These are phyloP conservation scores for Pseudopithomyces chartarum DNA, from an alignment of 2,329 filamentous ascomycete genomes.

Conservation along the genomic window DNA sequence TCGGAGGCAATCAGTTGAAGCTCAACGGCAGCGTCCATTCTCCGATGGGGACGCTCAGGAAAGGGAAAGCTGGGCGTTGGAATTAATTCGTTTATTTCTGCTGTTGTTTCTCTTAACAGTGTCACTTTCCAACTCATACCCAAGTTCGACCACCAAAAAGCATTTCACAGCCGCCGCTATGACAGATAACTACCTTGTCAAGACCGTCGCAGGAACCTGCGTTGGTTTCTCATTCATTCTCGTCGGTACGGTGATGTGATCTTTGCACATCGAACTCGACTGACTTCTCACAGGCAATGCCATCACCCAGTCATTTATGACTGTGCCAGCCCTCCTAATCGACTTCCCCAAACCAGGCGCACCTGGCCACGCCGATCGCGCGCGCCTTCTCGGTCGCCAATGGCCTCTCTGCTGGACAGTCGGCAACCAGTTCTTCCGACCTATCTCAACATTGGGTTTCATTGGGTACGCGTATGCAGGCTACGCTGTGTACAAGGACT, in stretches of 20 bases:
- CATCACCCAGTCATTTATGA: conserved; percentile 60
- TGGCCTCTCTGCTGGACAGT: conserved; percentile 59
- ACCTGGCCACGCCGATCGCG: conserved; percentile 49
- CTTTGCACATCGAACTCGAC: not conserved
- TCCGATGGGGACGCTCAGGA: not conserved
- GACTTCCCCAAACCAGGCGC: conserved; percentile 51
- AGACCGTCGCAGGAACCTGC: conserved; percentile 52
- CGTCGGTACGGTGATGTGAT: conserved; percentile 44
- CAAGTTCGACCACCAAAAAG: not conserved
- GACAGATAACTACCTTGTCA: conserved; percentile 39
- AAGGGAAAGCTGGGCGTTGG: not conserved
- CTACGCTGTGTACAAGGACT: conserved; percentile 41
- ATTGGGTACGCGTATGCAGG: conserved; percentile 54
- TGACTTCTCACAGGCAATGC: conserved; percentile 51
- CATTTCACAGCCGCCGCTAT: conserved; percentile 18
- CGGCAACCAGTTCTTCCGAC: conserved; percentile 58
- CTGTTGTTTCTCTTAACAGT: not conserved
- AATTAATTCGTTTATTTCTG: not conserved
- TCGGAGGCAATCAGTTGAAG: not conserved
- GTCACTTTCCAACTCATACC: not conserved
- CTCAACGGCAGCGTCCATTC: not conserved
- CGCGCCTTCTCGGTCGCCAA: conserved; percentile 53
- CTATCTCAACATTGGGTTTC: conserved; percentile 56
- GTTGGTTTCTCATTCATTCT: conserved; percentile 57
- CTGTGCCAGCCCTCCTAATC: conserved; percentile 54